Conservation (phyloP, 768 basidiomycete species). For the Mrakia frigida region DNA sequence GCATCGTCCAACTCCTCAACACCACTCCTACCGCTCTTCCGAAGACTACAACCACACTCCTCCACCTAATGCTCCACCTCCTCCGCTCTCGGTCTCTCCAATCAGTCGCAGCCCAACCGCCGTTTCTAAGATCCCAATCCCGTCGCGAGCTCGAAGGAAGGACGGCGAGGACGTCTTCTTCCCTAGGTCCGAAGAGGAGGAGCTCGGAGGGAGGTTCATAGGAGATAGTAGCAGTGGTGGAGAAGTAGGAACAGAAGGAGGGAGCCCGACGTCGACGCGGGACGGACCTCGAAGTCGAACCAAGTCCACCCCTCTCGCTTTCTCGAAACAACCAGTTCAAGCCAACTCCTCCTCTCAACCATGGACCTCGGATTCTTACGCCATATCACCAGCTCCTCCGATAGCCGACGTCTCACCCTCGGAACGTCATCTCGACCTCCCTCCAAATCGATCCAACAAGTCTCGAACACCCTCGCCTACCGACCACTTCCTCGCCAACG, state of each 20-base stretch:
- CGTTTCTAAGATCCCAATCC: neutral
- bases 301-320: conserved; percentile 16
- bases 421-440: neutral
- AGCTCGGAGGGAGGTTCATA: neutral
- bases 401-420: neutral
- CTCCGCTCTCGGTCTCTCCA: neutral
- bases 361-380: neutral
- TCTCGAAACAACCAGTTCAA: neutral
- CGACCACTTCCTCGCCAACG: neutral
- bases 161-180: neutral
- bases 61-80: neutral
- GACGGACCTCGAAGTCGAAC: conserved; percentile 15
- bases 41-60: neutral
- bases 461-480: neutral
- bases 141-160: conserved; percentile 1
- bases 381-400: neutral
- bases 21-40: neutral
- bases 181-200: neutral
- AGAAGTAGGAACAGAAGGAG: neutral
- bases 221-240: conserved; percentile 3
- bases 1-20: conserved; percentile 10
- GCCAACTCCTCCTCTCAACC: neutral
- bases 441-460: neutral
- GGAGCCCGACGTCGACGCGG: neutral
- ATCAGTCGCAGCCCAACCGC: neutral